phyloP scores from a whole-genome alignment of 2,329 filamentous ascomycete species.

The Aureobasidium sp. region DNA sequence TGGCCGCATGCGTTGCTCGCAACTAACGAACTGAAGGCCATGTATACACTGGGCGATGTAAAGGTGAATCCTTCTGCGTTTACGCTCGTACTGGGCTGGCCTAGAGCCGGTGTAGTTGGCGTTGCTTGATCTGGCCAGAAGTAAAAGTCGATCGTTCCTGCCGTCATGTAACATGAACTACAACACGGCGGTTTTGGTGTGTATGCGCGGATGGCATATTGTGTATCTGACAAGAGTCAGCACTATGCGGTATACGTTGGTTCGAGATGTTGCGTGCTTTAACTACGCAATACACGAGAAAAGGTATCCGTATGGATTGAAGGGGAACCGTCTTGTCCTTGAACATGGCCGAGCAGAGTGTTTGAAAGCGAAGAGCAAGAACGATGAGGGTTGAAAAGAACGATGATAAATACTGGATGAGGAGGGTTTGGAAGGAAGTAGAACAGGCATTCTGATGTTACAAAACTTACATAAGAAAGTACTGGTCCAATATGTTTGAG shows the following conservation, averaged over 20 bases:
- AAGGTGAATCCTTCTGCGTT: conserved; percentile 15
- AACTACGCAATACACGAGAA: too few species aligned
- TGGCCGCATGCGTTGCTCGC: conserved; percentile 14
- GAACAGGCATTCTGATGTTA: background rate
- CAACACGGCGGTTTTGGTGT: conserved; percentile 16
- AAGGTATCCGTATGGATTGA: too few species aligned
- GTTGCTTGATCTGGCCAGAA: conserved; percentile 16
- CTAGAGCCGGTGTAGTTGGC: conserved; percentile 5
- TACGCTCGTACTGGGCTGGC: conserved; percentile 9
- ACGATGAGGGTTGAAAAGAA: background rate
- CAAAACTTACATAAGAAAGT: conserved; percentile 14
- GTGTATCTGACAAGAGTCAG: conserved; percentile 14
- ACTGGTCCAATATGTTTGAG: conserved; percentile 14
- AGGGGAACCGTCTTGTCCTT: background rate
- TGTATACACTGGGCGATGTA: conserved; percentile 16
- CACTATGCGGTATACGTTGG: background rate
- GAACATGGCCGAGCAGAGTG: background rate
- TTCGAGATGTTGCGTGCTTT: background rate
- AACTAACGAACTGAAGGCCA: conserved; percentile 13
- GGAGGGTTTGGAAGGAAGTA: background rate
- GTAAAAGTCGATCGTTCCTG: conserved; percentile 14
- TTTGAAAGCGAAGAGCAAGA: background rate
- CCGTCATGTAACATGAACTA: conserved; percentile 13
- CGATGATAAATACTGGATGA: background rate
- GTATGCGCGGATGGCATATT: conserved; percentile 15